Evolutionary conservation across 2,329 filamentous ascomycete species (phyloP).

Genomic region (Pestalotiopsis sp.): DNA sequence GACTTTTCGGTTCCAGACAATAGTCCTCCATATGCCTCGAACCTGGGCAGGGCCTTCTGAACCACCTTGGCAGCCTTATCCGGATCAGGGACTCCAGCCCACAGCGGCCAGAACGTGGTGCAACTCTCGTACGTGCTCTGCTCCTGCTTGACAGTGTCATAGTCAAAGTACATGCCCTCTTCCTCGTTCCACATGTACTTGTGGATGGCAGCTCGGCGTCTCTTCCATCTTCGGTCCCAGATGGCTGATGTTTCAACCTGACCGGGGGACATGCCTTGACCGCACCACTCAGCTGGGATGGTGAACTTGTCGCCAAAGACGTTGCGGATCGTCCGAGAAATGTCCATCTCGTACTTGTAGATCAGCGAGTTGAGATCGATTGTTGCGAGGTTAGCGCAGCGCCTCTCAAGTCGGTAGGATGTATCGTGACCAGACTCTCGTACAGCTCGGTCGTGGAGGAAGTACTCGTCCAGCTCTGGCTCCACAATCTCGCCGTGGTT

Average conservation of each 20-base stretch:
- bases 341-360: conserved; percentile 97
- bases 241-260: conserved; percentile 79
- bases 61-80: conserved; percentile 86
- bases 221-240: conserved; percentile 88
- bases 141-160: conserved; percentile 81
- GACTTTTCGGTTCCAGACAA: conserved; percentile 89
- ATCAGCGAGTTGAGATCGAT: conserved; percentile 93
- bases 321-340: conserved; percentile 80
- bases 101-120: conserved; percentile 97
- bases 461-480: conserved; percentile 92
- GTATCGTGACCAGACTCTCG: conserved; percentile 97
- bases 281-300: conserved; percentile 83
- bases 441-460: conserved; percentile 92
- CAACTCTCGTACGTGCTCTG: conserved; percentile 85
- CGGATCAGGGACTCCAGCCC: conserved; percentile 86
- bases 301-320: conserved; percentile 80
- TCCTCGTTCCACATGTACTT: conserved; percentile 93
- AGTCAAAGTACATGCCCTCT: conserved; percentile 97
- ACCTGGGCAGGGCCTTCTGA: conserved; percentile 76
- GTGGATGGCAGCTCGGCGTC: conserved; percentile 83
- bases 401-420: conserved; percentile 85
- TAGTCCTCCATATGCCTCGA: conserved; percentile 86
- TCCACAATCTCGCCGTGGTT: conserved; percentile 76
- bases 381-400: conserved; percentile 86
- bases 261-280: conserved; percentile 64